phyloP scores from a whole-genome alignment of 2,329 filamentous ascomycete species.

The Paecilomyces sp. region DNA sequence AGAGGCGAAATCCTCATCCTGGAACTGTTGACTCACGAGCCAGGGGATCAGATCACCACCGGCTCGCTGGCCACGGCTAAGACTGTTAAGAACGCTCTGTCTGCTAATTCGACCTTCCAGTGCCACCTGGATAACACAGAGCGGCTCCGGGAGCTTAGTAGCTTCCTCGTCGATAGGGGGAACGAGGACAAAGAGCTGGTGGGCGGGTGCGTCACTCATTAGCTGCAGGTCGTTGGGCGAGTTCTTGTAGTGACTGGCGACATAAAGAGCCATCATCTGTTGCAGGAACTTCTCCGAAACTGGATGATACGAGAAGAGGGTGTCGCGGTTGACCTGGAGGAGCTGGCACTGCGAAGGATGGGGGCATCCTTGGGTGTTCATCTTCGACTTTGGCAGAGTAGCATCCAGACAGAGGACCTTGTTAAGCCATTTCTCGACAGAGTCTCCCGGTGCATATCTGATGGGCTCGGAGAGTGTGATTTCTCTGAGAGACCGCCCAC shows the following conservation, averaged over 20 bases:
- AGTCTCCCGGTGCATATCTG: slow-evolving; percentile 82
- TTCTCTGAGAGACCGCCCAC: slow-evolving; percentile 77
- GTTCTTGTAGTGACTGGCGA: slow-evolving; percentile 97
- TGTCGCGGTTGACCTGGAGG: slow-evolving; percentile 91
- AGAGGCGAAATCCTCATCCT: slow-evolving; percentile 91
- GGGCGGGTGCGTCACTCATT: slow-evolving; percentile 95
- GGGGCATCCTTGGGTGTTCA: slow-evolving; percentile 69
- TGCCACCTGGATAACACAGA: slow-evolving; percentile 90
- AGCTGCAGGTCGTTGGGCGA: slow-evolving; percentile 96
- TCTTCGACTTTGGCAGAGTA: slow-evolving; percentile 71
- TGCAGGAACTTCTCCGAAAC: slow-evolving; percentile 96
- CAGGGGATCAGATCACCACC: slow-evolving; percentile 93
- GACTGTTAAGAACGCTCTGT: slow-evolving; percentile 81
- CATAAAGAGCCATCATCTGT: slow-evolving; percentile 96
- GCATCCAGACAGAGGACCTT: slow-evolving; percentile 88
- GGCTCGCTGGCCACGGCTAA: slow-evolving; percentile 82
- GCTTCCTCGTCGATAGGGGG: slow-evolving; percentile 73
- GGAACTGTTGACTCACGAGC: slow-evolving; percentile 96
- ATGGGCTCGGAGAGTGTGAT: slow-evolving; percentile 93
- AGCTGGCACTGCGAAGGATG: slow-evolving; percentile 89
- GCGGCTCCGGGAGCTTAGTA: slow-evolving; percentile 77
- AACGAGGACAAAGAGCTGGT: slow-evolving; percentile 91
- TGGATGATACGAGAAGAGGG: slow-evolving; percentile 94
- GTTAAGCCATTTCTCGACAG: slow-evolving; percentile 95
- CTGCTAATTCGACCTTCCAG: slow-evolving; percentile 92